Percentiles rank a stretch among this genome's conserved stretches.
phyloP scores from a whole-genome alignment of 352 stramenopile genomes.

The Pilasporangium apinafurcum region DNA sequence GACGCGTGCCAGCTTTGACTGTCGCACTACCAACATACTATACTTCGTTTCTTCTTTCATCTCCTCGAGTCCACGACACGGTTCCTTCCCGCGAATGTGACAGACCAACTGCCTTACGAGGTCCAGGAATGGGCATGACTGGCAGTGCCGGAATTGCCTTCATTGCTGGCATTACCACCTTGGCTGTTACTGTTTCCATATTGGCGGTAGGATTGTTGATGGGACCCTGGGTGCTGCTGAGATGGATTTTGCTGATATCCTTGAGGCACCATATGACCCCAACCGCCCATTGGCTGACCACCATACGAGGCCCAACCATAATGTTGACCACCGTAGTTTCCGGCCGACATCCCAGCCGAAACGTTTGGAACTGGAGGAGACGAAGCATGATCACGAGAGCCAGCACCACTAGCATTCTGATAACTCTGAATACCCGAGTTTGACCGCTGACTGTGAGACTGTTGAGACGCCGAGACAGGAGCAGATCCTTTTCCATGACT shows the following conservation, averaged over 20 bases:
- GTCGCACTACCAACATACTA: conserved; percentile 11
- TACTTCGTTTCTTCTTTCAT: conserved; percentile 6
- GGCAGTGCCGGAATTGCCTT: conserved; percentile 32
- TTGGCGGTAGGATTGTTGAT: conserved; percentile 78
- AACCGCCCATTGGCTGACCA: conserved; percentile 63
- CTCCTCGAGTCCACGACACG: conserved; percentile 3
- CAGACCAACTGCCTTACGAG: conserved; percentile 37
- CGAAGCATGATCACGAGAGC: conserved; percentile 49
- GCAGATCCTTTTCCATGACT: conserved; percentile 58
- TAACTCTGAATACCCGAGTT: conserved; percentile 54
- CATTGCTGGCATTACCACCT: conserved; percentile 30
- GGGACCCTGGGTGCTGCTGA: conserved; percentile 51
- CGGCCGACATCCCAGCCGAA: conserved; percentile 42
- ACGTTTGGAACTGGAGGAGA: conserved; percentile 67
- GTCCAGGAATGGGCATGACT: conserved; percentile 56
- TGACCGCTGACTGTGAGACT: conserved; percentile 48
- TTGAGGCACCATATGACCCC: conserved; percentile 81
- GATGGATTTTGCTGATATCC: conserved; percentile 72
- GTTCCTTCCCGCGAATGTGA: conserved; percentile 26
- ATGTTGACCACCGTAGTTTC: conserved; percentile 61
- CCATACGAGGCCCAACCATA: conserved; percentile 81
- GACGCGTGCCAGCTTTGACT: conserved; percentile 7
- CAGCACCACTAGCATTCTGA: conserved; percentile 24
- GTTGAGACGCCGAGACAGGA: conserved; percentile 27
- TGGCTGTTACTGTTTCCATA: conserved; percentile 57